Evolutionary conservation across 2,329 filamentous ascomycete species (phyloP), one percentile per base, ranked within the genome.

Genomic region (Calonectria montana): DNA sequence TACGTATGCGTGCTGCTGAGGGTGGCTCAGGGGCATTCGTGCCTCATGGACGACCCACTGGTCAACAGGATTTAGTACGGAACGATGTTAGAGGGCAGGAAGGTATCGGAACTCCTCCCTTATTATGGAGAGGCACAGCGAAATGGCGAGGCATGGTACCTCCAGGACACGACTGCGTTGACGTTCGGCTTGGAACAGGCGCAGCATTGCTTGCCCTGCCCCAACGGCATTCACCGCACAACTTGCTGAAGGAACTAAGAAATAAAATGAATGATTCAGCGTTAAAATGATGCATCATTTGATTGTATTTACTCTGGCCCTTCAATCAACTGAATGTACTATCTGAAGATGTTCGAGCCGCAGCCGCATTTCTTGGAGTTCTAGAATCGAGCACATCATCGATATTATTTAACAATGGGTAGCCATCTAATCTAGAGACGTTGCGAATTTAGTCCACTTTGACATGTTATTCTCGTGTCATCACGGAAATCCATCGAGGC

Each of bases 241-340:
- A 12, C 31, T 15, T 0, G 6, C 5, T 25, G 18, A 1, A 0
- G 10, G 10, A 3, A 59, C 10, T 7, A 9, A 10, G 18, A 2
- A 25, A 59, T 9, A 39, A 7, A 0, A 25, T 16, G 13, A 59
- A 25, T 39, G 21, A 27, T 59, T 41, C 15, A 16, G 10, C 18
- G 31, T 39, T 1, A 15, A 23, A 25, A 23, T 59, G 16, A 16
- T 25, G 13, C 53, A 59, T 16, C 4, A 4, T n/a, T 18, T 25
- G 21, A 23, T 39, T 3, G 4, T 25, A 57, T 57, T n/a, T 35
- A 47, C 5, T 31, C 21, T 25, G 13, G 21, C 16, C 31, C 13
- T n/a, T 8, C 29, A 3, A 31, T 37, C 35, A 12, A 25, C 31
- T 9, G 9, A 5, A 57, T 9, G 31, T 7, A 10, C n/a, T 23